A percentile compares a stretch with the other conserved stretches of the same genome.
Evolutionary conservation across 192 early-diverging fungal genomes (phyloP).

Genomic region (Coemansia sp.): DNA sequence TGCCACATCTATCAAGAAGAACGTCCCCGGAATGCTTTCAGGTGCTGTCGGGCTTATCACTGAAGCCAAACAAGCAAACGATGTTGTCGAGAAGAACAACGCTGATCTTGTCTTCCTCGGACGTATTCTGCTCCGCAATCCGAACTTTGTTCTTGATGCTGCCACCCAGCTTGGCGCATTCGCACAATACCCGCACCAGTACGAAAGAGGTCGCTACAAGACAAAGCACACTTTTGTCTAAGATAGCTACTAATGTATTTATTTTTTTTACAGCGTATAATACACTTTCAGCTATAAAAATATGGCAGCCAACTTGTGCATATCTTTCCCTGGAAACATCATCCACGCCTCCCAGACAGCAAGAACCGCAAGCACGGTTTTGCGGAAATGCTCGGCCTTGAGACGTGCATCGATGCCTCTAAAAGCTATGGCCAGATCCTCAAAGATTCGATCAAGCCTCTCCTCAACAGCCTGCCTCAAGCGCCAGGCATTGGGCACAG

Average conservation of each 20-base stretch:
- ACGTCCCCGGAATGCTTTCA: conserved; percentile 57
- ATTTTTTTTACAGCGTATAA: neutral
- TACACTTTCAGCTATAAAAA: conserved; percentile 4
- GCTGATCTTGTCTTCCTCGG: conserved; percentile 79
- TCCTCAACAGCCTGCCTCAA: conserved; percentile 69
- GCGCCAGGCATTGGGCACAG: conserved; percentile 86
- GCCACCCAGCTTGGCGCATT: conserved; percentile 67
- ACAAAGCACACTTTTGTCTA: conserved; percentile 29
- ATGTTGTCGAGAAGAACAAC: conserved; percentile 58
- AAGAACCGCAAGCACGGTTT: conserved; percentile 64
- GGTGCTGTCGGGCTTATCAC: conserved; percentile 75
- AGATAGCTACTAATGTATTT: neutral
- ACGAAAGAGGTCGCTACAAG: conserved; percentile 54
- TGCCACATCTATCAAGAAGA: conserved; percentile 60
- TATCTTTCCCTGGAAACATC: conserved; percentile 65
- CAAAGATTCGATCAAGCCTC: conserved; percentile 64
- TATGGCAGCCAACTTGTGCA: conserved; percentile 12
- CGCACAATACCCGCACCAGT: conserved; percentile 65
- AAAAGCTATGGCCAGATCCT: conserved; percentile 67
- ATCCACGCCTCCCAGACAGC: conserved; percentile 89
- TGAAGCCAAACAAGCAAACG: conserved; percentile 65
- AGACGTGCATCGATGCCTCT: conserved; percentile 68
- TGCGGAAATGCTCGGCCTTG: conserved; percentile 78
- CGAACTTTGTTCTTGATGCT: conserved; percentile 66
- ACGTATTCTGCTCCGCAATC: conserved; percentile 68